Evolutionary conservation across 2,329 filamentous ascomycete genomes (phyloP).

Genomic region (Trichoderma aggressivum): DNA sequence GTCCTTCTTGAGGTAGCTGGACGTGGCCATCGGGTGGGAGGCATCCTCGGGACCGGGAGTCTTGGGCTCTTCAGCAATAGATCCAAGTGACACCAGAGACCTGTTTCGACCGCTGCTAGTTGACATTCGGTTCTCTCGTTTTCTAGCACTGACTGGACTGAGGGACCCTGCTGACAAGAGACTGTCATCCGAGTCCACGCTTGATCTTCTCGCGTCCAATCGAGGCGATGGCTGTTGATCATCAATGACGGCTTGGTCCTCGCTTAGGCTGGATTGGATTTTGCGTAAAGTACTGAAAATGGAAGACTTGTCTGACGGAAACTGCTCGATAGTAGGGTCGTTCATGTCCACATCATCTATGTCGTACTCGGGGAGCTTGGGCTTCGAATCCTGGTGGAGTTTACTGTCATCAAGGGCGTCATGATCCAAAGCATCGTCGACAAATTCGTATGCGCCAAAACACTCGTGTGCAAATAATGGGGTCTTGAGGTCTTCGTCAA

Average conservation of each 20-base stretch:
- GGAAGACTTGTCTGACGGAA: conserved; percentile 44
- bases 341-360: conserved; percentile 35
- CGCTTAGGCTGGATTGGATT: conserved; percentile 43
- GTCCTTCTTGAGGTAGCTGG: conserved; percentile 15
- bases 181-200: conserved; percentile 39
- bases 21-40: neutral
- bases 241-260: conserved; percentile 37
- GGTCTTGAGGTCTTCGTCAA: conserved; percentile 27
- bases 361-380: conserved; percentile 21
- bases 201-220: conserved; percentile 31
- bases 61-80: conserved; percentile 45
- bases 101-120: conserved; percentile 35
- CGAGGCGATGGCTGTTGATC: conserved; percentile 33
- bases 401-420: conserved; percentile 23
- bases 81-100: conserved; percentile 42
- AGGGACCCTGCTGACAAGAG: conserved; percentile 34
- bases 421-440: conserved; percentile 32
- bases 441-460: conserved; percentile 40
- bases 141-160: conserved; percentile 34
- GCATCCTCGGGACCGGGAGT: conserved; percentile 15
- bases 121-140: conserved; percentile 33
- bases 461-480: conserved; percentile 49
- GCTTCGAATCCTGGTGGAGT: conserved; percentile 10
- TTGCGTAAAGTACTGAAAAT: conserved; percentile 46
- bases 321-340: conserved; percentile 48